Conservation (phyloP, 306 rosid genomes). For the Lotus japonicus region DNA sequence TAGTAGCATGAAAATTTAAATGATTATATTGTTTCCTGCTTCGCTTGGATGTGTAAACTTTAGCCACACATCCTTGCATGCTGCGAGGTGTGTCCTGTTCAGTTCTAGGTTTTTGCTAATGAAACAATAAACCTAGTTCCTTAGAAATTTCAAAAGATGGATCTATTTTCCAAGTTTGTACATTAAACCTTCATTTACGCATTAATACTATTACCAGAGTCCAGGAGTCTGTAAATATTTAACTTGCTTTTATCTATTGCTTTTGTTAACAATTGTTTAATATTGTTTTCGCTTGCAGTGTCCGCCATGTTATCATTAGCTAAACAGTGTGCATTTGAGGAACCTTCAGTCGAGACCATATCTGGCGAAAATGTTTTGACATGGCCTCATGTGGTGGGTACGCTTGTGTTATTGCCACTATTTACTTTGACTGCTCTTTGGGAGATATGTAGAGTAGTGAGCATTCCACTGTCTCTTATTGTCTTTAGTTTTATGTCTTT, state of each 20-base stretch:
- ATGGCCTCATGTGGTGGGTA: slow-evolving; percentile 94
- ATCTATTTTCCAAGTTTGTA: not conserved
- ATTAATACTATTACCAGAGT: not conserved
- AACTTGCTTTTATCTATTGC: not conserved
- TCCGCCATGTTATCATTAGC: slow-evolving; percentile 95
- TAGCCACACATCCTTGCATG: not conserved
- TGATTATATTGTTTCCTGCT: not conserved
- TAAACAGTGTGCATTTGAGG: slow-evolving; percentile 97
- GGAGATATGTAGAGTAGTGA: not conserved
- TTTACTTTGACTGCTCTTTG: slow-evolving; percentile 2
- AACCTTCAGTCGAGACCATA: slow-evolving; percentile 91
- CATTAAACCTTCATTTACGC: not conserved
- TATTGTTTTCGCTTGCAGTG: slow-evolving; percentile 53
- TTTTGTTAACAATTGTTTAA: not conserved
- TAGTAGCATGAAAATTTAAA: not conserved
- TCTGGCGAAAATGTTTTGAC: slow-evolving; percentile 91
- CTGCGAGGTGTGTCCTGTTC: not conserved
- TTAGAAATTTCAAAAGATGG: not conserved
- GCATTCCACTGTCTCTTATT: not conserved
- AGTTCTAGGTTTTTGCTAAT: no score
- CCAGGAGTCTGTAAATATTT: not conserved
- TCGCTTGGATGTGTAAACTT: not conserved
- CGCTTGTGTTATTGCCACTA: not conserved
- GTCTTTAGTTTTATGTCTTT: not conserved
- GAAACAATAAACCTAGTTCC: no score